Conservation (phyloP, 2,329 filamentous ascomycete species). For the Nemania abortiva region DNA sequence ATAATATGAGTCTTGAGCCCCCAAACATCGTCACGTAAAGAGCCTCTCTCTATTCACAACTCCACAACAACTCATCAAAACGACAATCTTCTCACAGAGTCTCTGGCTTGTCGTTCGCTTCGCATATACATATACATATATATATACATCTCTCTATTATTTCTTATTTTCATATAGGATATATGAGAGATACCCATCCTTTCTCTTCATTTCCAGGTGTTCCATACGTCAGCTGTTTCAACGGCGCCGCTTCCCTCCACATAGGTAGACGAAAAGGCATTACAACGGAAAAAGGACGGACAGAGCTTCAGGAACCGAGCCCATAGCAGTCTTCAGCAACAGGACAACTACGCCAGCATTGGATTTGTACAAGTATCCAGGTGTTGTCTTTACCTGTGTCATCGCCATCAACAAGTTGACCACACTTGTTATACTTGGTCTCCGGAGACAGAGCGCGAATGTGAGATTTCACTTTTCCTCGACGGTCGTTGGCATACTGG, state of each 20-base stretch:
- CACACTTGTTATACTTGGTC: slow-evolving; percentile 11
- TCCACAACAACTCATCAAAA: slow-evolving; percentile 23
- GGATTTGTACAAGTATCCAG: slow-evolving; percentile 8
- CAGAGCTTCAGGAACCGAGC: background rate
- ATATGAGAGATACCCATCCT: slow-evolving; percentile 13
- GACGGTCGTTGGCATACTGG: slow-evolving; percentile 16
- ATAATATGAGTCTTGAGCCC: slow-evolving; percentile 42
- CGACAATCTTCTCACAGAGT: slow-evolving; percentile 22
- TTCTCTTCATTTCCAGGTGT: slow-evolving; percentile 10
- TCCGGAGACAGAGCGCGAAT: slow-evolving; percentile 36
- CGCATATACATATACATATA: slow-evolving; percentile 18
- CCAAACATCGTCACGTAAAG: slow-evolving; percentile 35
- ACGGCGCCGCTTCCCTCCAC: background rate
- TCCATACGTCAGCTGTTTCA: slow-evolving; percentile 14
- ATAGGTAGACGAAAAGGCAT: slow-evolving; percentile 9
- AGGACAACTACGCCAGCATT: slow-evolving; percentile 12
- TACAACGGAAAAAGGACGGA: background rate
- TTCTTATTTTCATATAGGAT: slow-evolving; percentile 19
- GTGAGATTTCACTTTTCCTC: slow-evolving; percentile 35
- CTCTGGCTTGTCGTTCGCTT: slow-evolving; percentile 29
- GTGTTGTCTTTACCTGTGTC: background rate
- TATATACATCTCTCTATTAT: slow-evolving; percentile 15
- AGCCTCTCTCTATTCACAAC: slow-evolving; percentile 34
- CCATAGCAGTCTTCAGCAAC: background rate
- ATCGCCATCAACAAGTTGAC: slow-evolving; percentile 15